Conservation (phyloP, 2,329 filamentous ascomycete species). For the Lasiodiplodia sp. region DNA sequence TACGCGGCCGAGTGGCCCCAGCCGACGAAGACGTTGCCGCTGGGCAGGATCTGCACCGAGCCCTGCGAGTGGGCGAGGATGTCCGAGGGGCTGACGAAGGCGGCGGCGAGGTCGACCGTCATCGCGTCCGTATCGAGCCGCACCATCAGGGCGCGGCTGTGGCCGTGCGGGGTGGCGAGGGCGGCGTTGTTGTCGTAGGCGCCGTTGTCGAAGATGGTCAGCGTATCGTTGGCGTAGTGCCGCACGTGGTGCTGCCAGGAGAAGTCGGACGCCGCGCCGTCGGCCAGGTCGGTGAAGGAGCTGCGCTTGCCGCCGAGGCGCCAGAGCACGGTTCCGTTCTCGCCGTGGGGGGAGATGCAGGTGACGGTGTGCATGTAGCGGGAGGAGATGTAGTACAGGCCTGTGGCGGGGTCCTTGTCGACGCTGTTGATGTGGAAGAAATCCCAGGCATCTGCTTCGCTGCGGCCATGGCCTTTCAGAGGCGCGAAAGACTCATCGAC, state of each 20-base stretch:
- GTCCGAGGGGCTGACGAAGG: slow-evolving; percentile 47
- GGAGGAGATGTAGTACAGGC: slow-evolving; percentile 36
- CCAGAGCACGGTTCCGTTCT: slow-evolving; percentile 57
- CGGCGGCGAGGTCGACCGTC: slow-evolving; percentile 50
- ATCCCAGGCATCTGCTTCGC: slow-evolving; percentile 46
- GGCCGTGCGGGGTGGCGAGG: slow-evolving; percentile 46
- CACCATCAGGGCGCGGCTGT: slow-evolving; percentile 48
- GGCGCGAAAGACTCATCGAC: slow-evolving; percentile 41
- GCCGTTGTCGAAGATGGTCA: slow-evolving; percentile 52
- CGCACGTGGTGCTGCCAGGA: slow-evolving; percentile 62
- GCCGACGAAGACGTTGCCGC: slow-evolving; percentile 56
- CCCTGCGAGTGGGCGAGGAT: slow-evolving; percentile 52
- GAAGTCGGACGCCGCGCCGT: slow-evolving; percentile 55
- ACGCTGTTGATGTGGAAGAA: slow-evolving; percentile 51
- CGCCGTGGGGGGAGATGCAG: slow-evolving; percentile 36
- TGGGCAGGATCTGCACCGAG: slow-evolving; percentile 51
- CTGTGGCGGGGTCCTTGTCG: slow-evolving; percentile 43
- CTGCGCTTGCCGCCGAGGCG: slow-evolving; percentile 58
- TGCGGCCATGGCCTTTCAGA: slow-evolving; percentile 38
- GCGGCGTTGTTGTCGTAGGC: slow-evolving; percentile 39
- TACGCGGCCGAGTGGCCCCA: slow-evolving; percentile 59
- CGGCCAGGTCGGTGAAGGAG: slow-evolving; percentile 51
- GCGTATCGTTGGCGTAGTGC: slow-evolving; percentile 40
- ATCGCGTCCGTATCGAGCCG: slow-evolving; percentile 49
- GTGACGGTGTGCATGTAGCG: slow-evolving; percentile 36